These are phyloP conservation scores for Decorospora gaudefroyi DNA, from an alignment of 2,329 filamentous ascomycete species.

Conservation along the genomic window DNA sequence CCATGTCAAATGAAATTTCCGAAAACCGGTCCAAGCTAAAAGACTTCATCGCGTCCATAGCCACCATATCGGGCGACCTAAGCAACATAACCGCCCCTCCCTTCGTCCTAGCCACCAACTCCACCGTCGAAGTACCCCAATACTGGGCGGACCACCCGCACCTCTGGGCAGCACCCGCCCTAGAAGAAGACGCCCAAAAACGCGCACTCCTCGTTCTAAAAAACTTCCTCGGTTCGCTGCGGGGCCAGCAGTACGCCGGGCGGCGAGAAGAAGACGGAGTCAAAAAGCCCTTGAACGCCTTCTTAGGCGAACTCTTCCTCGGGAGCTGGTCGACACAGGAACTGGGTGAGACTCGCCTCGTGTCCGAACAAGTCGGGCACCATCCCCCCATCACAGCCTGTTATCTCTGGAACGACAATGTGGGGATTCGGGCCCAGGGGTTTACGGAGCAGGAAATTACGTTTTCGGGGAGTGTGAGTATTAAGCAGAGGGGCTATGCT, in stretches of 20 bases:
- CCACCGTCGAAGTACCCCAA: conserved; percentile 53
- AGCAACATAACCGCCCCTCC: conserved; percentile 55
- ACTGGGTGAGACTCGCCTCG: conserved; percentile 48
- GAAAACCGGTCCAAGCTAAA: conserved; percentile 40
- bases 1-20: conserved; percentile 28
- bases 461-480: conserved; percentile 52
- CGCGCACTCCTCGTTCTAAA: conserved; percentile 55
- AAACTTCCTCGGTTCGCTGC: conserved; percentile 55
- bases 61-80: conserved; percentile 54
- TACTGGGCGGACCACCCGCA: conserved; percentile 54
- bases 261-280: conserved; percentile 50
- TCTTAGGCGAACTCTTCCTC: conserved; percentile 56
- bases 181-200: conserved; percentile 47
- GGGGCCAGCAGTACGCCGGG: conserved; percentile 55
- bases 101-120: conserved; percentile 53
- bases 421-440: conserved; percentile 52
- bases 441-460: conserved; percentile 56
- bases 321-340: conserved; percentile 41
- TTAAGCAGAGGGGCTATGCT: conserved; percentile 55
- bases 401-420: conserved; percentile 53
- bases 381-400: conserved; percentile 55
- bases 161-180: conserved; percentile 53
- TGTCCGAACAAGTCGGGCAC: conserved; percentile 54
- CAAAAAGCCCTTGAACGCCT: conserved; percentile 59
- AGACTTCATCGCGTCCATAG: conserved; percentile 48